These are phyloP conservation scores for Auricularia cornea DNA, from an alignment of 768 basidiomycete species.

Conservation along the genomic window DNA sequence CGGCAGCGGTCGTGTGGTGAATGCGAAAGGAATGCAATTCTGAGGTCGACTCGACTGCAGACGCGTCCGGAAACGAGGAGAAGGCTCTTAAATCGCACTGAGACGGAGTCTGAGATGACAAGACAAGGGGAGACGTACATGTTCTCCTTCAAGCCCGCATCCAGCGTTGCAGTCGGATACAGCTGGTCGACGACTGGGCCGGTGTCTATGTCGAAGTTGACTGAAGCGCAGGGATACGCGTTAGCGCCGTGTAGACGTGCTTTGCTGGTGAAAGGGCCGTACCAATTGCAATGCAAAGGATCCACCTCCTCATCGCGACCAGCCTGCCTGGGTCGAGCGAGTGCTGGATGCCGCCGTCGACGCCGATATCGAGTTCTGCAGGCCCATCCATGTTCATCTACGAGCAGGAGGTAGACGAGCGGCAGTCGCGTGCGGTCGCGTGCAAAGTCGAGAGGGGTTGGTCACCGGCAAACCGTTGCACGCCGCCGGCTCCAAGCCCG, in stretches of 20 bases:
- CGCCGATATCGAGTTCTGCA: background rate
- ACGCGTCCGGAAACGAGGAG: constrained; percentile 84
- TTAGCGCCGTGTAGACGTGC: background rate
- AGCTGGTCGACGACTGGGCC: constrained; percentile 71
- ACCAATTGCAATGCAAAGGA: constrained; percentile 57
- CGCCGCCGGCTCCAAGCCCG: too few species aligned
- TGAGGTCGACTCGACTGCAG: constrained; percentile 76
- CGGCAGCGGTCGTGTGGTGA: constrained; percentile 34
- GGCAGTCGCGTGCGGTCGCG: too few species aligned
- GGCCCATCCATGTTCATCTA: background rate
- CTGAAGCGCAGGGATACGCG: constrained; percentile 27
- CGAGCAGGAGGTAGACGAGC: too few species aligned
- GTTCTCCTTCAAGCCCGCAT: constrained; percentile 66
- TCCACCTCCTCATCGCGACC: constrained; percentile 53
- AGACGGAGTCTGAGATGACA: constrained; percentile 3
- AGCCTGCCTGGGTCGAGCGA: constrained; percentile 41
- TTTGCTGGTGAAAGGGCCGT: constrained; percentile 21
- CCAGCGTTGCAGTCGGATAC: constrained; percentile 58
- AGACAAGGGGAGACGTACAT: constrained; percentile 45
- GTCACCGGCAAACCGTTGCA: too few species aligned
- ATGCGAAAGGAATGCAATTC: constrained; percentile 84
- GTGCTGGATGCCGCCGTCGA: background rate
- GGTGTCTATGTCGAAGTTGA: constrained; percentile 83
- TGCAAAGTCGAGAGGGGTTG: too few species aligned
- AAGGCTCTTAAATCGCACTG: constrained; percentile 55